Base-by-base conservation (phyloP, 2,329 filamentous ascomycete species). In the Fusarium verrucosum region DNA sequence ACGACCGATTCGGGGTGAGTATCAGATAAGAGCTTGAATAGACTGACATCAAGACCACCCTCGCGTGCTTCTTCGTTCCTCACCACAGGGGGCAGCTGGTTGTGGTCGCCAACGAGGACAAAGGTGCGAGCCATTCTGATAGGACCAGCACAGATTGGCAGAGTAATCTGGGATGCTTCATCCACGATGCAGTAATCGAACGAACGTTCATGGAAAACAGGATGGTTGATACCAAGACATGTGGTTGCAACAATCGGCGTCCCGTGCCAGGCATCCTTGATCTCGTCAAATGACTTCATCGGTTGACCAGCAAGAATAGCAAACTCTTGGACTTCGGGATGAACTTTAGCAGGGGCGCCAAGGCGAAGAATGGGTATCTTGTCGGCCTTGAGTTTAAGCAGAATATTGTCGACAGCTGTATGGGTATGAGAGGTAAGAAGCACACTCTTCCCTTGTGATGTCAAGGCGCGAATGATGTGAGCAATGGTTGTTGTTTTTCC, bases 181-280 rank as follows among this genome's bases (percentile, higher is more conserved):
- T 99, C 95, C 5, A 99, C 94, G 63, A 99, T 98, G 73, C 95
- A 99, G 74, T 97, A 98, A 77, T 99, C 95, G 69, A 99, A 99
- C 1, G 89, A 88, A 6, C 95, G 90, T 72, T 94, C 91, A 54
- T 87, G 90, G 78, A 99, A 98, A 10, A 99, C 81, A 4, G 89
- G 85, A 75, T 99, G 95, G 69, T 90, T 94, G 74, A 97, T 92
- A 4, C 94, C 92, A 23, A 99, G 84, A 73, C 95, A 99, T 1
- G 95, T 98, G 1, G 95, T 97, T 6, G 94, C 95, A 4, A 99
- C 95, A 25, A 99, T 89, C 2, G 91, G 91, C 3, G 91, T 92
- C 44, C 89, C 88, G 74, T 95, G 91, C 86, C 95, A 98, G 1
- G 90, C 89, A 53, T 87, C 85, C 63, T 91, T 88, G 35, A 99